Base-by-base conservation (phyloP, 169 alveolate genomes). In the Eimeria brunetti region DNA sequence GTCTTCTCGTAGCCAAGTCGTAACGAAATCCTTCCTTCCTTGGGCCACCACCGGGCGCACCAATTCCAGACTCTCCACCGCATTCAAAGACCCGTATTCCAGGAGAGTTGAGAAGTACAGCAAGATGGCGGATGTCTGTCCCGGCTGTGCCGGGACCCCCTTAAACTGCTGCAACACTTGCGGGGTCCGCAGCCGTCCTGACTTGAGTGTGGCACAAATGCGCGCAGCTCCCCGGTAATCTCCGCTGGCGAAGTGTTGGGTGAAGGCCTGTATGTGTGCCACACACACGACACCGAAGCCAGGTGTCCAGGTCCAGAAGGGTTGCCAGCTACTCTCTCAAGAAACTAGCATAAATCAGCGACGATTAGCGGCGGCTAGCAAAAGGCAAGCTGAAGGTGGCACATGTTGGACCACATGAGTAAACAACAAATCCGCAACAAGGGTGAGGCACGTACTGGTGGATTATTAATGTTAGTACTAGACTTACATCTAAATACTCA, bases 21-120 rank as follows among this genome's bases (percentile, higher is more conserved):
- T 99, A 49, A 99, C 95, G 76, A 99, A 95, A 78, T 96, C 97
- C 56, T 91, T 89, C 30, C 97, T 95, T 58, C 97, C 97, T 71
- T 99, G 99, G 44, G 98, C 98, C 91, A 99, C 99, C 71, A 99
- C 99, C 3, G 99, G 99, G 78, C 98, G 97, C 81, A 99, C 99
- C 93, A 99, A 97, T 97, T 99, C 99, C 86, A 99, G 69, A 41
- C 99, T 98, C 97, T 99, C 99, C 93, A 98, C 96, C 69, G 98
- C 98, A 95, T 99, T 99, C 91, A 99, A 97, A 80, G 97, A 98
- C 41, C 99, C 99, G 56, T 75, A 62, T 56, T 99, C 99, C 97
- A 99, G 96, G 91, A 99, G 98, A 33, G 99, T 99, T 64, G 99
- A 98, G 98, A 99, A 99, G 96, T 99, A 99, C 58, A 98, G 97